Conservation (phyloP, 2,329 filamentous ascomycete species). For the Ascosphaera acerosa region DNA sequence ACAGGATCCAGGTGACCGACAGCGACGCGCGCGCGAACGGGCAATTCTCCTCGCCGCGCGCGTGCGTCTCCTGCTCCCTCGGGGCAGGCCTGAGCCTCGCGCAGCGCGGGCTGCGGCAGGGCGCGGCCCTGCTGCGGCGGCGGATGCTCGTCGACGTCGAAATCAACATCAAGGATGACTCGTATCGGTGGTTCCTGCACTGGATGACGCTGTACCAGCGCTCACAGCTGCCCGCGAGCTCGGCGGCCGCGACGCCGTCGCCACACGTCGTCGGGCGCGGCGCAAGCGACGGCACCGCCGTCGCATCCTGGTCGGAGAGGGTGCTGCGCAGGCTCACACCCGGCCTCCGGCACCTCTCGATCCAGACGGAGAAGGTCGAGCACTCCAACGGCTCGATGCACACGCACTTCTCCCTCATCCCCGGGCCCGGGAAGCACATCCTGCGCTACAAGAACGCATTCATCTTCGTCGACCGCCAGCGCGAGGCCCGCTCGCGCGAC, state of each 20-base stretch:
- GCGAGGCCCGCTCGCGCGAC: slow-evolving; percentile 57
- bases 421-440: slow-evolving; percentile 72
- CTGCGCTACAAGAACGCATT: slow-evolving; percentile 70
- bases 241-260: slow-evolving; percentile 24
- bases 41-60: too few species aligned
- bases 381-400: slow-evolving; percentile 41
- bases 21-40: too few species aligned
- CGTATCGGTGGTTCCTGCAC: slow-evolving; percentile 79
- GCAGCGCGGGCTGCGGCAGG: slow-evolving; percentile 48
- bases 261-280: too few species aligned
- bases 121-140: slow-evolving; percentile 48
- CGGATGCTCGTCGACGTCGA: slow-evolving; percentile 87
- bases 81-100: slow-evolving; percentile 60
- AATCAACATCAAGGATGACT: slow-evolving; percentile 79
- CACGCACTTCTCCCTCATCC: slow-evolving; percentile 68
- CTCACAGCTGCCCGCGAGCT: slow-evolving; percentile 24
- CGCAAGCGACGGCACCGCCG: slow-evolving; percentile 22
- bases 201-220: slow-evolving; percentile 77
- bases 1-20: too few species aligned
- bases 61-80: too few species aligned
- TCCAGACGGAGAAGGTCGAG: slow-evolving; percentile 36
- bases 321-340: slow-evolving; percentile 33
- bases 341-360: slow-evolving; percentile 36
- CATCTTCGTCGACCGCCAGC: slow-evolving; percentile 64
- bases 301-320: slow-evolving; percentile 23